These are phyloP conservation scores for Hypholoma fasciculare DNA, from an alignment of 768 basidiomycete genomes.

Conservation along the genomic window DNA sequence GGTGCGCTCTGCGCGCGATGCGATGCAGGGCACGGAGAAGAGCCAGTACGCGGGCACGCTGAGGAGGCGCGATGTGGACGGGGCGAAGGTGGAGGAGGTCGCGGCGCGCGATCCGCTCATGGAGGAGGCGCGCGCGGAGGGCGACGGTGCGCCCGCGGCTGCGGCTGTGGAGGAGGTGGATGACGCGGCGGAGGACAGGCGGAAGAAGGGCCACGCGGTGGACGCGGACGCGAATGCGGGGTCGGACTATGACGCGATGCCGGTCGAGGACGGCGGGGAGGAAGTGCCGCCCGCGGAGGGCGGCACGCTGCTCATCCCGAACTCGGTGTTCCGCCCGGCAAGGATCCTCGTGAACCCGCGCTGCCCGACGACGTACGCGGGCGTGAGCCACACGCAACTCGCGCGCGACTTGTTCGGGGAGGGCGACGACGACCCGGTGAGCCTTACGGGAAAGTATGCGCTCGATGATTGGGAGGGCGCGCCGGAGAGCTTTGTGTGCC, in stretches of 20 bases:
- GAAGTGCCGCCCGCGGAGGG: constrained; percentile 38
- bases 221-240: constrained; percentile 84
- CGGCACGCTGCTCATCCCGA: constrained; percentile 68
- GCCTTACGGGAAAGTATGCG: constrained; percentile 68
- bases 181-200: constrained; percentile 27
- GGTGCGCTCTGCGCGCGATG: constrained; percentile 83
- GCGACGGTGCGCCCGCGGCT: constrained; percentile 33
- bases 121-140: constrained; percentile 30
- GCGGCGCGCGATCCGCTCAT: constrained; percentile 32
- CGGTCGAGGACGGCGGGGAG: constrained; percentile 55
- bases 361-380: constrained; percentile 97
- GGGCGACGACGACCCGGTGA: constrained; percentile 57
- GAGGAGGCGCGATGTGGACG: constrained; percentile 21
- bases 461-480: constrained; percentile 96
- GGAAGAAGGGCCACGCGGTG: constrained; percentile 25
- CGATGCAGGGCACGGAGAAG: constrained; percentile 58
- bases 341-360: constrained; percentile 94
- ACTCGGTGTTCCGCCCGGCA: constrained; percentile 84
- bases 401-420: constrained; percentile 93
- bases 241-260: constrained; percentile 88
- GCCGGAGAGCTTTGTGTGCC: constrained; percentile 97
- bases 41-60: constrained; percentile 34
- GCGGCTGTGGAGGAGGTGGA: constrained; percentile 34
- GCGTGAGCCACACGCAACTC: constrained; percentile 93
- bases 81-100: constrained; percentile 32